Base-by-base conservation (phyloP, 192 early-diverging fungal genomes). In the Geranomyces variabilis region DNA sequence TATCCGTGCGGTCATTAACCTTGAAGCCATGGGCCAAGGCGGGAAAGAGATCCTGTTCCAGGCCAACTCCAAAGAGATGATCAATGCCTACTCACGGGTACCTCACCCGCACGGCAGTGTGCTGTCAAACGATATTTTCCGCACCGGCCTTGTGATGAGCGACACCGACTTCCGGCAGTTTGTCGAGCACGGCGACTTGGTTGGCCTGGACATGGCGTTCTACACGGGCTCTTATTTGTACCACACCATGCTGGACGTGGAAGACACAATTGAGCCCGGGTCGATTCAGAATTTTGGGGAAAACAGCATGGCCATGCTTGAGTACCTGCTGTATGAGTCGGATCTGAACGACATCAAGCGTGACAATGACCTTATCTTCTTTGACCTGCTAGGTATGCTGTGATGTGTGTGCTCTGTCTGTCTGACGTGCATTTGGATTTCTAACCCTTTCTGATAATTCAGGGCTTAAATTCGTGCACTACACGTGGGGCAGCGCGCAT, bases 111-210 rank as follows among this genome's bases (percentile, higher is more conserved):
- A 93, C 47, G 91, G 88, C 24, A 86, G 80, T 30, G 88, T 87
- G 21, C 73, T 88, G 72, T 85, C 31, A 8, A 83, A 83, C 69
- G 81, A 83, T 63, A 66, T 83, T 24, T 83, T 83, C 70, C 67
- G 67, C 13, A 80, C 74, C 53, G 89, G 86, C 67, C 63, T 93
- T 19, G 80, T 93, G 30, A 70, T 93, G 9, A 84, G 81, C 14
- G 91, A 93, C 70, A 93, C 91, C 1, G 91, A 93, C 63, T 92
- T 86, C 73, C 77, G 91, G 59, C 89, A 90, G 59, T 92, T 91
- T 81, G 85, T 89, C 12, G 78, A 88, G 9, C 86, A 91, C 63
- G 91, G 88, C 9, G 85, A 87, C 29, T 59, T 90, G 28, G 82
- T 81, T 43, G 76, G 76, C 1, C 59, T 77, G 57, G 91, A 93